phyloP scores from a whole-genome alignment of 2,329 filamentous ascomycete species.

The Ceratocystis cubensis region DNA sequence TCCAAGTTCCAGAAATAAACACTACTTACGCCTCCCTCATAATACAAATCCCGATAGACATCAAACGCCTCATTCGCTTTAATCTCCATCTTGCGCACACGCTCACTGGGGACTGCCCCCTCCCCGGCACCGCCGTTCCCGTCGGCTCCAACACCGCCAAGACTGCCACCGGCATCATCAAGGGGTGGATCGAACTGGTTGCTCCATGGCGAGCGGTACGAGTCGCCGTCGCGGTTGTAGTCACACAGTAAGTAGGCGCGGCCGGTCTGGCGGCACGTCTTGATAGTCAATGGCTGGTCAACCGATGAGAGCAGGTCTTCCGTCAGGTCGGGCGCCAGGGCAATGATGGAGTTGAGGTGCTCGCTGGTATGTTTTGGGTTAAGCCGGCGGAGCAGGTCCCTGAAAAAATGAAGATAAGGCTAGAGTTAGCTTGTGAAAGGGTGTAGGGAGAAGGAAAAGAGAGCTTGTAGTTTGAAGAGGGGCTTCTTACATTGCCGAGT shows the following conservation, averaged over 20 bases:
- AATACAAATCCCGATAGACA: slow-evolving; percentile 91
- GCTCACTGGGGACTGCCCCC: slow-evolving; percentile 76
- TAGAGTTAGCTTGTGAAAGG: slow-evolving; percentile 9
- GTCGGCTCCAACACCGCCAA: slow-evolving; percentile 33
- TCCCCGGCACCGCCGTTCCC: slow-evolving; percentile 54
- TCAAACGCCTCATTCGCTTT: slow-evolving; percentile 93
- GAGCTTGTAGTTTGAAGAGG: slow-evolving; percentile 1
- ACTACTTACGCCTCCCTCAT: slow-evolving; percentile 88
- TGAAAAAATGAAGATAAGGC: slow-evolving; percentile 29
- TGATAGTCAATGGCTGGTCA: slow-evolving; percentile 81
- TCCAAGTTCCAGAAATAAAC: slow-evolving; percentile 98
- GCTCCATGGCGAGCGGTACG: slow-evolving; percentile 96
- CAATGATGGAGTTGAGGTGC: slow-evolving; percentile 81
- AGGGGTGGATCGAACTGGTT: slow-evolving; percentile 94
- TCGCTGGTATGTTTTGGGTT: slow-evolving; percentile 83
- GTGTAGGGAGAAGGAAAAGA: slow-evolving; percentile 16
- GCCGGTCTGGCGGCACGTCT: slow-evolving; percentile 74
- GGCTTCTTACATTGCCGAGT: slow-evolving; percentile 57
- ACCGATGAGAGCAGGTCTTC: slow-evolving; percentile 97
- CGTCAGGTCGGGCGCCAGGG: slow-evolving; percentile 77
- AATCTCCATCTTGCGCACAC: slow-evolving; percentile 86
- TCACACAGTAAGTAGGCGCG: slow-evolving; percentile 97
- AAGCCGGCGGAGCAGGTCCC: slow-evolving; percentile 93
- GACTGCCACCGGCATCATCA: slow-evolving; percentile 42
- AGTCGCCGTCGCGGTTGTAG: slow-evolving; percentile 98